Evolutionary conservation across 23 red algal species (phyloP).

Genomic region (Chondrus crispus): DNA sequence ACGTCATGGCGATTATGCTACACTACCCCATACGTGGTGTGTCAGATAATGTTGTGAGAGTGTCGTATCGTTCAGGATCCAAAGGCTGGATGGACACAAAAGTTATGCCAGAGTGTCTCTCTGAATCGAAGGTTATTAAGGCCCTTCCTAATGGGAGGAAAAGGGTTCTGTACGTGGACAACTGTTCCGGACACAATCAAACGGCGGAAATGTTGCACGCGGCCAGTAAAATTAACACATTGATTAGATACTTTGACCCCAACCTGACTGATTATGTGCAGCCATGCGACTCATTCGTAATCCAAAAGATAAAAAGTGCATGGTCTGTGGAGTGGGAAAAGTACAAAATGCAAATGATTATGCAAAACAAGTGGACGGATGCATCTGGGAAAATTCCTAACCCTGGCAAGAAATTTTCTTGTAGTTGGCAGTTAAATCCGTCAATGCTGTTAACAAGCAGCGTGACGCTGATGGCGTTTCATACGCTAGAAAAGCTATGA

Average conservation of each 20-base stretch:
- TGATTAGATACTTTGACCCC: neutral
- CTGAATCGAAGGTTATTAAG: neutral
- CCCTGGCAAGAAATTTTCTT: conserved; percentile 7
- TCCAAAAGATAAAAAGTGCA: neutral
- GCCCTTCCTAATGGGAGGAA: neutral
- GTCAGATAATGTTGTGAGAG: neutral
- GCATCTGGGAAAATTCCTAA: neutral
- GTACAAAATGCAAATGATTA: neutral
- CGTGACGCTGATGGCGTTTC: neutral
- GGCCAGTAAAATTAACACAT: neutral
- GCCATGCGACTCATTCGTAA: neutral
- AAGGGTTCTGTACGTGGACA: neutral
- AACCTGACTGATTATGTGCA: neutral
- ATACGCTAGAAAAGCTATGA: conserved; percentile 9
- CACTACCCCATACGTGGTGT: conserved; percentile 1
- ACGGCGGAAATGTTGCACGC: too few relatives aligned
- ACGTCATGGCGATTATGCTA: too few relatives aligned
- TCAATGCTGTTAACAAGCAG: neutral
- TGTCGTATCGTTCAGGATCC: neutral
- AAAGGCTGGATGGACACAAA: conserved; percentile 19
- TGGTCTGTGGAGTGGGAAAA: neutral
- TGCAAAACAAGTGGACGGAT: neutral
- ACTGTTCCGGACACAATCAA: neutral
- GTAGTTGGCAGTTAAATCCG: neutral
- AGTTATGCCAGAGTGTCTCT: neutral